Conservation (phyloP, 352 stramenopile species). For the Nothophytophthora sp. region DNA sequence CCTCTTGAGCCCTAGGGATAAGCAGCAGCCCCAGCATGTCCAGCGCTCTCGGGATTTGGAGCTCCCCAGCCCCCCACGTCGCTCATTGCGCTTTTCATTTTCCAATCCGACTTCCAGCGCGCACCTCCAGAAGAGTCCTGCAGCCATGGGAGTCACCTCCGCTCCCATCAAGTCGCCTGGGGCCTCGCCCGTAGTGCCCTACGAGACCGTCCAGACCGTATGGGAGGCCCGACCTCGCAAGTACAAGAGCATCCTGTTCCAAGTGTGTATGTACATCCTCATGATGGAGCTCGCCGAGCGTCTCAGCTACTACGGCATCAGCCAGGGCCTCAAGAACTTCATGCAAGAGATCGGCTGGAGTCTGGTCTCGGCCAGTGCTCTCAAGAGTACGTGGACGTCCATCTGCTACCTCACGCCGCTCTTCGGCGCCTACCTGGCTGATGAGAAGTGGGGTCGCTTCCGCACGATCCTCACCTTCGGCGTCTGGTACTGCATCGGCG, state of each 20-base stretch:
- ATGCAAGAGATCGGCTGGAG: slow-evolving; percentile 72
- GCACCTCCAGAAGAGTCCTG: slow-evolving; percentile 6
- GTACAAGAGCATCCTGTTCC: slow-evolving; percentile 61
- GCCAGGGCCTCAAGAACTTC: slow-evolving; percentile 86
- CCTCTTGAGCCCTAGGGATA: too few species aligned
- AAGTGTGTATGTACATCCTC: slow-evolving; percentile 66
- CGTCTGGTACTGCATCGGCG: slow-evolving; percentile 56
- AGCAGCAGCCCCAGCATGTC: too few species aligned
- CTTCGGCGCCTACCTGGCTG: slow-evolving; percentile 62
- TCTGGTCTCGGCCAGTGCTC: slow-evolving; percentile 45
- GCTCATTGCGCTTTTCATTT: too few species aligned
- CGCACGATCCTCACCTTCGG: slow-evolving; percentile 57
- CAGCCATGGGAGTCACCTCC: slow-evolving; percentile 10
- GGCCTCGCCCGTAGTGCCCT: slow-evolving; percentile 17
- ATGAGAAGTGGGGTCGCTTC: slow-evolving; percentile 66
- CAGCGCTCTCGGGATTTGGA: too few species aligned
- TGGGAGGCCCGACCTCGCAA: slow-evolving; percentile 53
- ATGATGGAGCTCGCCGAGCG: slow-evolving; percentile 69
- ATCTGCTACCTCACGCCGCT: slow-evolving; percentile 65
- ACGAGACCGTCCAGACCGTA: slow-evolving; percentile 23
- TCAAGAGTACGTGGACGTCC: slow-evolving; percentile 69
- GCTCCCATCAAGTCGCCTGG: slow-evolving; percentile 28
- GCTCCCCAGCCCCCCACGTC: too few species aligned
- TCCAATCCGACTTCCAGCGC: slow-evolving; percentile 13
- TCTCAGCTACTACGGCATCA: slow-evolving; percentile 86